Conservation (phyloP, 2,329 filamentous ascomycete genomes). For the Pseudocercospora eumusae region DNA sequence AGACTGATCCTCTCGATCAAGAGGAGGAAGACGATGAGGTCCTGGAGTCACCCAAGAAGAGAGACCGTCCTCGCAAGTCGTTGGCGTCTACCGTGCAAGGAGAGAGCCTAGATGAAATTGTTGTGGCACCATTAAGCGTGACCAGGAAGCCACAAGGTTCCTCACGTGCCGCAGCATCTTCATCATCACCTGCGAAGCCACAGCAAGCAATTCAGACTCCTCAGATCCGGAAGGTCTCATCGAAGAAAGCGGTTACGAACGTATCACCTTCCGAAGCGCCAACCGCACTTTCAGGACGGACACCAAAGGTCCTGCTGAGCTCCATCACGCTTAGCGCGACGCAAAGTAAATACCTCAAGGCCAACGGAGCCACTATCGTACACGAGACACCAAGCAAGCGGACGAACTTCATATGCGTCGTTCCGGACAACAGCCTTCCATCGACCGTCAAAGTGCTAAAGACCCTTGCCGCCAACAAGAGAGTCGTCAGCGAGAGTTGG, state of each 20-base stretch:
- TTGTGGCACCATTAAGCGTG: slow-evolving; percentile 1
- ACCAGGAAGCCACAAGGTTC: neutral
- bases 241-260: slow-evolving; percentile 4
- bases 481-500: slow-evolving; percentile 53
- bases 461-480: slow-evolving; percentile 46
- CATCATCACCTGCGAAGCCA: neutral
- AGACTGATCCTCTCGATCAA: neutral
- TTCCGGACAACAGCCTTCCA: slow-evolving; percentile 43
- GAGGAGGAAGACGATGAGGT: neutral
- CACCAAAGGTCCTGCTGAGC: slow-evolving; percentile 32
- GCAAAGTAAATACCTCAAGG: slow-evolving; percentile 40
- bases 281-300: slow-evolving; percentile 3
- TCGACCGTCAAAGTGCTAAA: slow-evolving; percentile 51
- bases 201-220: neutral
- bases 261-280: slow-evolving; percentile 10
- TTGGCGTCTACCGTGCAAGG: neutral
- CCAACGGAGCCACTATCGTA: slow-evolving; percentile 36
- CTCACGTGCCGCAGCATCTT: neutral
- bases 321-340: slow-evolving; percentile 18
- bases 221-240: neutral
- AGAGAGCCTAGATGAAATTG: slow-evolving; percentile 14
- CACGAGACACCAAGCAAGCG: slow-evolving; percentile 39
- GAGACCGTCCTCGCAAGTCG: neutral
- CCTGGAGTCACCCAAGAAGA: neutral
- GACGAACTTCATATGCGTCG: slow-evolving; percentile 39